Evolutionary conservation across 2,329 filamentous ascomycete genomes (phyloP).

Genomic region (Phyllosticta capitalensis): DNA sequence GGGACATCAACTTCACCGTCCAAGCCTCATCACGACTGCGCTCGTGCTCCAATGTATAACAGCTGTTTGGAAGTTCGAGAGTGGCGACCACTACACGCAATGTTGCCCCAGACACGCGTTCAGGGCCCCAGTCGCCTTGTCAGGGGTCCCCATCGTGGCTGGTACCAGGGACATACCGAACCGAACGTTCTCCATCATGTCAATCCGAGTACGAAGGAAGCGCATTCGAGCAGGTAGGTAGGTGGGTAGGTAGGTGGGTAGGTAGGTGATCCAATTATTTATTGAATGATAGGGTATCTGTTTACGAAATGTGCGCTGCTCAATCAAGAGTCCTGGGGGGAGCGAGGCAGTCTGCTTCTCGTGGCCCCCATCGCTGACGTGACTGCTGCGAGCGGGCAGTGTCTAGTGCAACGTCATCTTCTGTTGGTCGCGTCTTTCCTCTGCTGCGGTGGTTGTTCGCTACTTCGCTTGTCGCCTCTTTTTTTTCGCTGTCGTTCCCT

Average conservation of each 20-base stretch:
- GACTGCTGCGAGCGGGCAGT: not conserved
- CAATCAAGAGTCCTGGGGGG: not conserved
- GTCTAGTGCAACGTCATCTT: not conserved
- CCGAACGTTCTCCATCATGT: too few species aligned
- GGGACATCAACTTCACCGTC: not conserved
- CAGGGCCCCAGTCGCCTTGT: too few species aligned
- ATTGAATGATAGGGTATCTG: not conserved
- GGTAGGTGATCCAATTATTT: not conserved
- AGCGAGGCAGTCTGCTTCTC: not conserved
- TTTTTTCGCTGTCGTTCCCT: not conserved
- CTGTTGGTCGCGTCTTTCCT: not conserved
- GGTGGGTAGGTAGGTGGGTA: too few species aligned
- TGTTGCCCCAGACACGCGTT: too few species aligned
- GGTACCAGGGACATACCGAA: too few species aligned
- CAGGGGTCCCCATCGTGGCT: too few species aligned
- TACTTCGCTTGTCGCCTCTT: not conserved
- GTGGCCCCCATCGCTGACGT: not conserved
- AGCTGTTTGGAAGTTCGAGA: too few species aligned
- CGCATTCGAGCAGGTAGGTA: too few species aligned
- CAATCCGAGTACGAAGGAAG: too few species aligned
- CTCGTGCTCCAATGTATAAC: too few species aligned
- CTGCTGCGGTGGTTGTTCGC: not conserved
- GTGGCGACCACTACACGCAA: too few species aligned
- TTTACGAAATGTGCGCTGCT: not conserved
- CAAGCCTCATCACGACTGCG: not conserved